Base-by-base conservation (phyloP, 306 rosid genomes). In the Acmispon strigosus region DNA sequence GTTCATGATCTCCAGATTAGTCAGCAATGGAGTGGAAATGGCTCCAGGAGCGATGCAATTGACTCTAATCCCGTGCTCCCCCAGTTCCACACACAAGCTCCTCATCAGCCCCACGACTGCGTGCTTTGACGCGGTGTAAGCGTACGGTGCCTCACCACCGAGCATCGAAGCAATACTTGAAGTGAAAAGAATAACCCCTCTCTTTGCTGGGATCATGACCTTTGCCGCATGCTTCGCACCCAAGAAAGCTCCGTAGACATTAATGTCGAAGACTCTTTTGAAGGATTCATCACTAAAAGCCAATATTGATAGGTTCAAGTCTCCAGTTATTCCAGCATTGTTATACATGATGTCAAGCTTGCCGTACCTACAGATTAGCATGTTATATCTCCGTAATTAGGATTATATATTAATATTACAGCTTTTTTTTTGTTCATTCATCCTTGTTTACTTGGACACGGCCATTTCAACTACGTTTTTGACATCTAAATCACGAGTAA, bases 101-200 rank as follows among this genome's bases (percentile, higher is more conserved):
- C 63, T 87, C 72, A 78, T 86, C 0, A 90, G 80, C n/a, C 96
- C 94, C 58, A 84, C 83, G 50, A 88, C 69, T 3, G 94, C 96
- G 7, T 86, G 90, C 86, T 90, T 90, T 0, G 94, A 90, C 47
- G 20, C 49, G 0, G 87, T 24, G 80, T 88, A 90, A 1, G 90
- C 85, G 10, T 84, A 88, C 0, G 86, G 14, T 3, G 82, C 43
- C 13, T 62, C 79, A 0, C 88, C 96, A 0, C 76, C 62, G 0
- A 49, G 64, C n/a, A 72, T 62, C 0, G 96, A 73, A 0, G 82
- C 74, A 7, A 73, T 53, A n/a, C 96, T 88, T 0, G 96, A 32
- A 0, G 92, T 90, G 68, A 86, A 90, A 2, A 88, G 69, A 57
- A 88, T 86, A 12, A 72, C 76, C 0, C 94, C 96, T 4, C 41